phyloP scores from a whole-genome alignment of 805 yeast species.

The Ogataea paradorogensis region DNA sequence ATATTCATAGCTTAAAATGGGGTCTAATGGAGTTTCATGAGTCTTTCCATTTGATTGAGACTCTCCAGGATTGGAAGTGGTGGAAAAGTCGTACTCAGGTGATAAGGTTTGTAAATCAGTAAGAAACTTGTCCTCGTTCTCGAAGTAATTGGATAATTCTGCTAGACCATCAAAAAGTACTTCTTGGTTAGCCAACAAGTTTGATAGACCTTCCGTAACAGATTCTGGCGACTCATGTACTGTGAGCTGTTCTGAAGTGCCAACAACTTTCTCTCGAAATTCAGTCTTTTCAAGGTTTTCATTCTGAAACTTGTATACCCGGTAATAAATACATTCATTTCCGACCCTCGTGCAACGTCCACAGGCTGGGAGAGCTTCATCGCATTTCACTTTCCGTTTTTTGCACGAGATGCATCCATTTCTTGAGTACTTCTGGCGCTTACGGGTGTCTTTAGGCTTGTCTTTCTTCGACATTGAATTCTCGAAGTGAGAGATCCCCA shows the following conservation, averaged over 20 bases:
- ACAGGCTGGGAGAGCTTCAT: slow-evolving; percentile 33
- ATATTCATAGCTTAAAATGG: slow-evolving; percentile 21
- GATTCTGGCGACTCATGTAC: slow-evolving; percentile 1
- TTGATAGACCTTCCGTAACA: slow-evolving; percentile 16
- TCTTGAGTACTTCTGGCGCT: slow-evolving; percentile 38
- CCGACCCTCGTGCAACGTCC: slow-evolving; percentile 36
- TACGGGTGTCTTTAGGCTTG: slow-evolving; percentile 11
- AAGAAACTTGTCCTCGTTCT: slow-evolving; percentile 6
- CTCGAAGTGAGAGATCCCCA: background rate
- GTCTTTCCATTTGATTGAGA: background rate
- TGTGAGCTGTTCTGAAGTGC: background rate
- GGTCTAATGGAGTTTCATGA: background rate
- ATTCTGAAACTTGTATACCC: slow-evolving; percentile 28
- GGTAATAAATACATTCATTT: slow-evolving; percentile 35
- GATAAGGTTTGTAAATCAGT: slow-evolving; percentile 10
- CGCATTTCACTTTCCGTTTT: slow-evolving; percentile 38
- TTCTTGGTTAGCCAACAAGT: slow-evolving; percentile 24
- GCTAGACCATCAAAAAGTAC: slow-evolving; percentile 23
- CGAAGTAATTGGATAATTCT: slow-evolving; percentile 14
- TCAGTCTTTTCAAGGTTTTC: background rate
- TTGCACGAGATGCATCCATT: slow-evolving; percentile 43
- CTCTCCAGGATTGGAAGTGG: background rate
- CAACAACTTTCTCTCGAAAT: background rate
- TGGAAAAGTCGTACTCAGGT: slow-evolving; percentile 12
- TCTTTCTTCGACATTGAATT: background rate